Percentiles rank a stretch among this genome's conserved stretches.
Evolutionary conservation across 148 eudicot species (phyloP).

Genomic region (Rhododendron kiyosumense): DNA sequence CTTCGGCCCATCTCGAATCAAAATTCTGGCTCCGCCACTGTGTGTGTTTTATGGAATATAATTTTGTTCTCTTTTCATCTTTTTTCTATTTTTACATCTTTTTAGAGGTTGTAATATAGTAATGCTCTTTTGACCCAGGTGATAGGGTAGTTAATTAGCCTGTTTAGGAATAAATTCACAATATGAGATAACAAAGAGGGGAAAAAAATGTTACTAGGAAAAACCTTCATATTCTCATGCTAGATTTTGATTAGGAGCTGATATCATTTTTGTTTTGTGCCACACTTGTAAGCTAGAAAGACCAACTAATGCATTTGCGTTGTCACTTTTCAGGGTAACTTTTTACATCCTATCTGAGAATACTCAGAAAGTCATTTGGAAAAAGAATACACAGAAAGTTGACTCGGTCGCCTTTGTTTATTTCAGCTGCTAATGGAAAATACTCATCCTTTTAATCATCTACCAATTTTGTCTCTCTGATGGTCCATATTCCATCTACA

Average conservation of each 20-base stretch:
- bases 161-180: neutral
- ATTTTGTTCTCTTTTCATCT: no score
- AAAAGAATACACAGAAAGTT: neutral
- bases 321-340: neutral
- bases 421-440: neutral
- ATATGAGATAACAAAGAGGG: neutral
- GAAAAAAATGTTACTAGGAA: neutral
- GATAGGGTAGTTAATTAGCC: neutral
- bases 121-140: neutral
- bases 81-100: no score
- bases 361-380: neutral
- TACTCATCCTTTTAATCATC: neutral
- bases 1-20: no score
- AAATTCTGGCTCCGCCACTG: no score
- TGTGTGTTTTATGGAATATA: no score
- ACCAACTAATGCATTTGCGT: neutral
- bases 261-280: neutral
- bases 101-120: no score
- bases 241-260: neutral
- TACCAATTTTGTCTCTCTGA: neutral
- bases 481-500: neutral
- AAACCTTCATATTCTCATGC: neutral
- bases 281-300: neutral
- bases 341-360: neutral
- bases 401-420: neutral